Percentiles rank a stretch among this genome's conserved stretches.
Evolutionary conservation across 768 basidiomycete genomes (phyloP).

Genomic region (Lanmaoa pseudosensibilis): DNA sequence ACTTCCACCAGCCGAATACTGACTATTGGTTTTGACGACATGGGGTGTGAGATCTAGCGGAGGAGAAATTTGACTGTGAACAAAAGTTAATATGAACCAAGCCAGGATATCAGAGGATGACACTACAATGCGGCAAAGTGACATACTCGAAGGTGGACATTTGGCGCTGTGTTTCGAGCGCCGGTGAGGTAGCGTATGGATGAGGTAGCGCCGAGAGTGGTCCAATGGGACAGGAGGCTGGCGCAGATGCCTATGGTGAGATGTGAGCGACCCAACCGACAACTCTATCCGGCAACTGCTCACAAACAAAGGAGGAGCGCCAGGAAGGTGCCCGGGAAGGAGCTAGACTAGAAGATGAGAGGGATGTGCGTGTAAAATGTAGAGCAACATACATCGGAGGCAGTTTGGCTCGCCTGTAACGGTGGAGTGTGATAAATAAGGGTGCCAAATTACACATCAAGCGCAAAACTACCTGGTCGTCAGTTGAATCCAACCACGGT

Average conservation of each 20-base stretch:
- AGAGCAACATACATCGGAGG: background rate
- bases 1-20: background rate
- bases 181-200: background rate
- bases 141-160: background rate
- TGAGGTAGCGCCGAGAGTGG: background rate
- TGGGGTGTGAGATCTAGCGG: conserved; percentile 7
- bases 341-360: background rate
- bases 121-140: background rate
- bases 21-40: background rate
- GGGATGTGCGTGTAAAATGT: background rate
- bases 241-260: background rate
- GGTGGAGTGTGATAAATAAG: no score
- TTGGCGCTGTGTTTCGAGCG: background rate
- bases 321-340: background rate
- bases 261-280: background rate
- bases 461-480: background rate
- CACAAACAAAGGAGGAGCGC: background rate
- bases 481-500: background rate
- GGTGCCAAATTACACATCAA: background rate
- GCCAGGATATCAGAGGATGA: background rate
- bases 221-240: background rate
- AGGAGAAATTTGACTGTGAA: background rate
- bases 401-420: background rate
- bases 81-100: background rate
- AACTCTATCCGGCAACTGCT: background rate